phyloP scores from a whole-genome alignment of 1,284 basidiomycete species.

The Marasmius fiardii region DNA sequence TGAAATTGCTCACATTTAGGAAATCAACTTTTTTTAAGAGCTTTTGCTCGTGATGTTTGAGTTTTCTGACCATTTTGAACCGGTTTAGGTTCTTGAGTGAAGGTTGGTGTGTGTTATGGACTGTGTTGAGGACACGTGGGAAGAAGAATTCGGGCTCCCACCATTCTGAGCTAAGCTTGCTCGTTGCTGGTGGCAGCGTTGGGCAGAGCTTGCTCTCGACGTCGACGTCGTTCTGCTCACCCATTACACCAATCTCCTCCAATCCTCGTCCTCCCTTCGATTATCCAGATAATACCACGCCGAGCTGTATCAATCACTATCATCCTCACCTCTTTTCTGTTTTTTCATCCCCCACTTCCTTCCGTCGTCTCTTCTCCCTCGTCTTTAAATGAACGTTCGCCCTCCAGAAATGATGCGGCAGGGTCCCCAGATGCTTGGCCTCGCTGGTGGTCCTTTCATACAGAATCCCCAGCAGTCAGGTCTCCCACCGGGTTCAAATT shows the following conservation, averaged over 20 bases:
- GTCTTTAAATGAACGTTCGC: slow-evolving; percentile 31
- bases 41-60: slow-evolving; percentile 94
- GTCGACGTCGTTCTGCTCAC: slow-evolving; percentile 9
- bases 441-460: slow-evolving; percentile 27
- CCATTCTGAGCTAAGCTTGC: neutral
- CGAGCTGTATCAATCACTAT: slow-evolving; percentile 12
- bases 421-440: slow-evolving; percentile 27
- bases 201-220: slow-evolving; percentile 4
- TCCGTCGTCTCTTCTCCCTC: neutral
- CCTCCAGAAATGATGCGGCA: slow-evolving; percentile 46
- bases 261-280: neutral
- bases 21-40: slow-evolving; percentile 96
- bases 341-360: slow-evolving; percentile 16
- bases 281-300: slow-evolving; percentile 4
- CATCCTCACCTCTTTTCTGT: slow-evolving; percentile 14
- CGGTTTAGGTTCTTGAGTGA: neutral
- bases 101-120: neutral
- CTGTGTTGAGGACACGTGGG: slow-evolving; percentile 3
- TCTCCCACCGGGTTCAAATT: slow-evolving; percentile 36
- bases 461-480: slow-evolving; percentile 34
- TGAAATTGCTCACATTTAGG: slow-evolving; percentile 61
- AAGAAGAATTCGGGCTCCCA: slow-evolving; percentile 1
- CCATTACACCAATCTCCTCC: neutral
- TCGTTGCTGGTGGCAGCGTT: slow-evolving; percentile 2
- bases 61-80: slow-evolving; percentile 71